Percentiles rank a stretch among this genome's conserved stretches.
phyloP scores from a whole-genome alignment of 371 early-diverging fungal genomes.

The Vairimorpha ceranae region DNA sequence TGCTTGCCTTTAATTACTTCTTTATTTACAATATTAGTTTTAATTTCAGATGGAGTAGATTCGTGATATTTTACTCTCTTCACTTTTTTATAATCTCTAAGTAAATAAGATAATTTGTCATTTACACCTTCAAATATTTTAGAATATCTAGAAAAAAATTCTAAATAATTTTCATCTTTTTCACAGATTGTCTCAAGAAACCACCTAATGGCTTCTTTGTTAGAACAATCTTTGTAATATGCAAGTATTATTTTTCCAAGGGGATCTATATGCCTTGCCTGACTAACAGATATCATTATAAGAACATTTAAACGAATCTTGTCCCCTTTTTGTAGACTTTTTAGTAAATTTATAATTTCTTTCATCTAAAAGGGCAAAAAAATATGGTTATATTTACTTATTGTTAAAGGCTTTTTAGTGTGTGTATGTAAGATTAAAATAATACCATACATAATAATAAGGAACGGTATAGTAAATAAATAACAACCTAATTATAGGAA shows the following conservation, averaged over 20 bases:
- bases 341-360: slow-evolving; percentile 16
- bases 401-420: too few species aligned
- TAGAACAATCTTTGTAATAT: slow-evolving; percentile 2
- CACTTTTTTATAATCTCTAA: neutral
- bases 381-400: too few species aligned
- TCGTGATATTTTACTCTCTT: slow-evolving; percentile 10
- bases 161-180: slow-evolving; percentile 25
- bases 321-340: slow-evolving; percentile 16
- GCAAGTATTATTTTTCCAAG: slow-evolving; percentile 5
- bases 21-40: neutral
- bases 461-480: too few species aligned
- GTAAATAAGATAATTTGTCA: neutral
- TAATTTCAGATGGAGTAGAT: neutral
- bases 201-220: slow-evolving; percentile 2
- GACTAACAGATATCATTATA: slow-evolving; percentile 30
- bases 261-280: neutral
- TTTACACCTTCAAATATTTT: slow-evolving; percentile 3
- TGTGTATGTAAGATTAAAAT: too few species aligned
- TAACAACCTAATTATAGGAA: too few species aligned
- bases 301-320: slow-evolving; percentile 25
- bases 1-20: slow-evolving; percentile 5
- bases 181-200: slow-evolving; percentile 8
- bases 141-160: slow-evolving; percentile 7
- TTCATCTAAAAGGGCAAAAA: too few species aligned
- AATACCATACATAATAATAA: too few species aligned